These are phyloP conservation scores for Teunomyces atbi DNA, from an alignment of 805 yeast genomes.

Conservation along the genomic window DNA sequence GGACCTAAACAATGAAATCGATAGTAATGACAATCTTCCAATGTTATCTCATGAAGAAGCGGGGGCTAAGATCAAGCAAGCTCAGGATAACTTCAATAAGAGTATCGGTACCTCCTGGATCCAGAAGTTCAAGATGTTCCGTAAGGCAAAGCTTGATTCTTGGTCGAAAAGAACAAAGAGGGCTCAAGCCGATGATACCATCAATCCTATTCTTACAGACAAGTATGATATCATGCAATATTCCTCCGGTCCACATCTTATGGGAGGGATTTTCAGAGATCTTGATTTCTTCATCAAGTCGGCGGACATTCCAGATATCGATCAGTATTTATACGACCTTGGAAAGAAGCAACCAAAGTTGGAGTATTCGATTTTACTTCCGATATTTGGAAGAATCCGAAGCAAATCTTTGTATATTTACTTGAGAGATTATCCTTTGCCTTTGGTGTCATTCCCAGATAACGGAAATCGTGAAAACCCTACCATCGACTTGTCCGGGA, in stretches of 20 bases:
- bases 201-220: conserved; percentile 27
- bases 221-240: conserved; percentile 37
- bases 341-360: conserved; percentile 54
- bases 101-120: conserved; percentile 37
- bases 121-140: conserved; percentile 26
- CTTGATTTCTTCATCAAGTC: conserved; percentile 29
- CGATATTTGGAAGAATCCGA: conserved; percentile 45
- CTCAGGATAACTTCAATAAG: conserved; percentile 22
- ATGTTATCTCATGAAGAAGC: conserved; percentile 24
- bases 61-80: conserved; percentile 22
- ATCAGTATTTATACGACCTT: conserved; percentile 32
- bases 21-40: not conserved
- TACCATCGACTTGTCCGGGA: conserved; percentile 36
- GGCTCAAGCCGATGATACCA: conserved; percentile 36
- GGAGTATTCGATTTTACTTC: conserved; percentile 54
- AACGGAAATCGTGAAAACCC: conserved; percentile 22
- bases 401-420: conserved; percentile 44
- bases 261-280: conserved; percentile 29
- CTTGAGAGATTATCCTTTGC: conserved; percentile 56
- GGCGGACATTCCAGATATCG: conserved; percentile 32
- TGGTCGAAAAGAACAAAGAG: conserved; percentile 26
- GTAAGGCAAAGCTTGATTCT: conserved; percentile 16
- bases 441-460: conserved; percentile 51
- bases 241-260: conserved; percentile 31
- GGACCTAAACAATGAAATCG: not conserved